Base-by-base conservation (phyloP, 208 protist genomes). In the Phytomonas francai region DNA sequence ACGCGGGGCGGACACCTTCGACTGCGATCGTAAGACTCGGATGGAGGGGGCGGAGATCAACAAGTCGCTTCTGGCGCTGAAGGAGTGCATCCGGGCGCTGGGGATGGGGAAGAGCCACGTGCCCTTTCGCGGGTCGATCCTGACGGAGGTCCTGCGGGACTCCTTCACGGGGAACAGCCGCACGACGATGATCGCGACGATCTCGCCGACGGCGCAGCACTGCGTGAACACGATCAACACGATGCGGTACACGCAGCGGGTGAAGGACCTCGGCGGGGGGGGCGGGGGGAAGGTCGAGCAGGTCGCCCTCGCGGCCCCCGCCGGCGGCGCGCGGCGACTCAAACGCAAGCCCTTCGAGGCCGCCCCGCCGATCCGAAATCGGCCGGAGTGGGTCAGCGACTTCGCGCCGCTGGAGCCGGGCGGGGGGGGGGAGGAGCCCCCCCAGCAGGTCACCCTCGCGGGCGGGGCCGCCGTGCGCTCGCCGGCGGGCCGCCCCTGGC, bases 171-270 rank as follows among this genome's bases (percentile, higher is more conserved):
- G 98, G 27, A 97, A 98, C 79, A 97, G 89, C 69, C 89, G 92
- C 45, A 99, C 97, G 28, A 93, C 92, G 42, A 99, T 99, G 97
- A 98, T 98, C 74, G 96, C 96, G 56, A 99, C 95, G 62, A 92
- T 99, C 65, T 93, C 95, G 3, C 96, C 98, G 19, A 84, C 82
- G 31, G 83, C 81, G 11, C 67, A 68, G 8, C 89, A 90, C 61
- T 97, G 87, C 67, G 98, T 99, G 66, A 95, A 99, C 76, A 99
- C 97, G 27, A 87, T 99, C 63, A 99, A 99, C 85, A 99, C 98
- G 3, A 86, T 99, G 4, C 90, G 98, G 36, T 99, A 99, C 87
- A 98, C 98, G 11, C 87, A 98, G 61, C 91, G 98, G 29, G 97
- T 98, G 11, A 98, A 98, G 73, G 95, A 97, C 68, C 80, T 98